These are phyloP conservation scores for Fusarium verticillioides DNA, from an alignment of 2,329 filamentous ascomycete genomes.

Conservation along the genomic window DNA sequence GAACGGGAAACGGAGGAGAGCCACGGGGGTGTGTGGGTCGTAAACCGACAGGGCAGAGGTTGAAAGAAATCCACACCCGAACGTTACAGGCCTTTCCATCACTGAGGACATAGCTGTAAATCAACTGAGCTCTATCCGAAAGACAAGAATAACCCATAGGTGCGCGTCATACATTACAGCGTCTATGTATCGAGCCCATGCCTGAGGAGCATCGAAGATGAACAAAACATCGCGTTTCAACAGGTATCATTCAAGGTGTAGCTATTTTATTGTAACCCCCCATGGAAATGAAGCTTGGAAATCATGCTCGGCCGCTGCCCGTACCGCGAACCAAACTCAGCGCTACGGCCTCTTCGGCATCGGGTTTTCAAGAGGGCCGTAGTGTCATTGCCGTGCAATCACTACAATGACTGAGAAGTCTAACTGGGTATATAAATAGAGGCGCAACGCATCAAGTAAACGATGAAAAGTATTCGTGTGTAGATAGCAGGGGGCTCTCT, in stretches of 20 bases:
- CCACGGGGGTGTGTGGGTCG: conserved; percentile 35
- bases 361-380: conserved; percentile 22
- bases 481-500: background rate
- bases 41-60: conserved; percentile 30
- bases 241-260: background rate
- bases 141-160: background rate
- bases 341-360: conserved; percentile 30
- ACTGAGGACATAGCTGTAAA: background rate
- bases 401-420: background rate
- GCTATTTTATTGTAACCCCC: background rate
- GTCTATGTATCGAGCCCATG: background rate
- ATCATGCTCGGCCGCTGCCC: conserved; percentile 24
- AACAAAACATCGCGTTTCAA: background rate
- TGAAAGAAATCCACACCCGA: background rate
- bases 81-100: background rate
- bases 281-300: background rate
- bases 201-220: no score
- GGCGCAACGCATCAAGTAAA: background rate
- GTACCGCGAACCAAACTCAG: conserved; percentile 8
- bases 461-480: background rate
- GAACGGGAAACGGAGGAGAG: conserved; percentile 38
- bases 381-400: conserved; percentile 2
- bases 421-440: background rate
- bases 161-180: background rate
- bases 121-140: background rate